These are phyloP conservation scores for Mycena galericulata DNA, from an alignment of 768 basidiomycete genomes.

Conservation along the genomic window DNA sequence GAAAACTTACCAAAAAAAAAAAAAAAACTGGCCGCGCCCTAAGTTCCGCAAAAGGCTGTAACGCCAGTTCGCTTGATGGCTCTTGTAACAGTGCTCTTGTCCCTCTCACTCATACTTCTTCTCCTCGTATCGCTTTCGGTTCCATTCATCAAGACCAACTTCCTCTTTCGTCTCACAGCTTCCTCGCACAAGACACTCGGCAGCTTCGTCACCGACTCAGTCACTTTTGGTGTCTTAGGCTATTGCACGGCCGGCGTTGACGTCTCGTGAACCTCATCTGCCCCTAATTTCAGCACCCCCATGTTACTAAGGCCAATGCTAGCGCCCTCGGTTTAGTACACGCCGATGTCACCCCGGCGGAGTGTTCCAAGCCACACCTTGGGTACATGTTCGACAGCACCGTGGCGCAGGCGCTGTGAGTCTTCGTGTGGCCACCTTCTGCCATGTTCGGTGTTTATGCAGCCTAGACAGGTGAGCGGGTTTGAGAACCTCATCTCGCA, in stretches of 20 bases:
- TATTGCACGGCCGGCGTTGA: slow-evolving; percentile 65
- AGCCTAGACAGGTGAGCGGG: slow-evolving; percentile 47
- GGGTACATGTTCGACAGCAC: slow-evolving; percentile 68
- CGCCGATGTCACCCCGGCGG: slow-evolving; percentile 48
- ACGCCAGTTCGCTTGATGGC: slow-evolving; percentile 46
- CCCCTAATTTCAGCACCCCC: slow-evolving; percentile 27
- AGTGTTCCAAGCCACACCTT: slow-evolving; percentile 61
- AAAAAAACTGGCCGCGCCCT: too few species aligned
- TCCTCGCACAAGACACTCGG: slow-evolving; percentile 47
- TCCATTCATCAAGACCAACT: slow-evolving; percentile 68
- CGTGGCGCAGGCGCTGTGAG: slow-evolving; percentile 58
- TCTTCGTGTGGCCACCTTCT: slow-evolving; percentile 16
- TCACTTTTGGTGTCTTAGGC: slow-evolving; percentile 73
- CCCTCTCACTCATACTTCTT: slow-evolving; percentile 69
- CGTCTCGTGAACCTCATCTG: slow-evolving; percentile 51
- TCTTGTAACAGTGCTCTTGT: slow-evolving; percentile 56
- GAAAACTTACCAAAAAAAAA: too few species aligned
- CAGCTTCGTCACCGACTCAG: slow-evolving; percentile 50
- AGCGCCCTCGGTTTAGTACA: slow-evolving; percentile 56
- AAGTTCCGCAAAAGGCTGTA: too few species aligned
- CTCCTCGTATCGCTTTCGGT: slow-evolving; percentile 72
- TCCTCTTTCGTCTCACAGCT: slow-evolving; percentile 62
- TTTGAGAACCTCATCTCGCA: slow-evolving; percentile 57
- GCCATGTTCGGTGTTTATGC: slow-evolving; percentile 30
- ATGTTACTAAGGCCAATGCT: slow-evolving; percentile 11